These are phyloP conservation scores for Lyophyllum shimeji DNA, from an alignment of 768 basidiomycete genomes.

Conservation along the genomic window DNA sequence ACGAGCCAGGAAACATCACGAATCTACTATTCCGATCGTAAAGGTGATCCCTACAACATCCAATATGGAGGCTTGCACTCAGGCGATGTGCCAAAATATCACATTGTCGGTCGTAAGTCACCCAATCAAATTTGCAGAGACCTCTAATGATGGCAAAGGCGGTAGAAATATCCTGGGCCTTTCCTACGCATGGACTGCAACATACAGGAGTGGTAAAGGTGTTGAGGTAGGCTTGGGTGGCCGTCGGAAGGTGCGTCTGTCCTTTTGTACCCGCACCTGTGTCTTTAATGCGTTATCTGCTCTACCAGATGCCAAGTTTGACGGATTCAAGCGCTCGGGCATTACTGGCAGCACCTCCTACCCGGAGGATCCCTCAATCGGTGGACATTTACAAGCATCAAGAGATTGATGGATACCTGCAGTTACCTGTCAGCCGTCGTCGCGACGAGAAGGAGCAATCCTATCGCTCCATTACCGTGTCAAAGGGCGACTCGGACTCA, in stretches of 20 bases:
- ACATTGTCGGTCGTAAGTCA: conserved; percentile 54
- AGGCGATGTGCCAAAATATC: conserved; percentile 68
- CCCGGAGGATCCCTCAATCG: conserved; percentile 43
- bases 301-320: conserved; percentile 44
- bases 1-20: conserved; percentile 22
- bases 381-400: conserved; percentile 45
- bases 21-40: conserved; percentile 62
- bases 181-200: conserved; percentile 45
- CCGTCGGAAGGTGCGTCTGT: conserved; percentile 40
- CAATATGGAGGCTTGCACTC: conserved; percentile 65
- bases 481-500: conserved; percentile 26
- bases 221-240: conserved; percentile 52
- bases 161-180: conserved; percentile 69
- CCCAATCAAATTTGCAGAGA: conserved; percentile 18
- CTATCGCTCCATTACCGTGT: conserved; percentile 50
- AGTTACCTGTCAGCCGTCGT: conserved; percentile 45
- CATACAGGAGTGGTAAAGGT: conserved; percentile 46
- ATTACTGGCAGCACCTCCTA: conserved; percentile 52
- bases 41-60: conserved; percentile 65
- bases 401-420: conserved; percentile 69
- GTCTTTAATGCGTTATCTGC: background rate
- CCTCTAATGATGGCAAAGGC: conserved; percentile 54
- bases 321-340: conserved; percentile 57
- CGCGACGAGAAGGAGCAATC: conserved; percentile 31
- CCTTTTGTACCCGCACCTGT: background rate